Evolutionary conservation across 805 yeast genomes (phyloP).

Genomic region (Candida piceae): DNA sequence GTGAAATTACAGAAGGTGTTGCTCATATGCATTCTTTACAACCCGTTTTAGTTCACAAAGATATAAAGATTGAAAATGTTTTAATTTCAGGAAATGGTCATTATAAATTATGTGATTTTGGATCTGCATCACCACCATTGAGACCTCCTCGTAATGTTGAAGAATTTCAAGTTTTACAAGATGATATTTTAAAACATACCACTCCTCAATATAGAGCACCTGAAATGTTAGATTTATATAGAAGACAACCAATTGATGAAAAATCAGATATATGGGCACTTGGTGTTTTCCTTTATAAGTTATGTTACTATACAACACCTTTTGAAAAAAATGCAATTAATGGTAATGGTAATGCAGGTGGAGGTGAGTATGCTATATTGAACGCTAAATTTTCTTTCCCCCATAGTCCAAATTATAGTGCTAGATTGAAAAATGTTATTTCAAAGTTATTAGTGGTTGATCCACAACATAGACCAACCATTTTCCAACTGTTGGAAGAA

Average conservation of each 20-base stretch:
- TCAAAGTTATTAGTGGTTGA: constrained; percentile 56
- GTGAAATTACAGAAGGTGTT: constrained; percentile 66
- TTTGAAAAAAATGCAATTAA: constrained; percentile 50
- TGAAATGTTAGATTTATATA: constrained; percentile 72
- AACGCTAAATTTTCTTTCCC: constrained; percentile 51
- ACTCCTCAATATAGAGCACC: constrained; percentile 85
- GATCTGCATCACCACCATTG: constrained; percentile 64
- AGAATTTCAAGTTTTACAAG: constrained; percentile 54
- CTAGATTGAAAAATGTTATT: constrained; percentile 59
- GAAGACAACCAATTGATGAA: constrained; percentile 70
- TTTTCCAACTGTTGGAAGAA: constrained; percentile 65
- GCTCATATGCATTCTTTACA: constrained; percentile 69
- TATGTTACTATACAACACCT: constrained; percentile 80
- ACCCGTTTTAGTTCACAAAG: constrained; percentile 74
- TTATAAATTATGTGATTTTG: constrained; percentile 77
- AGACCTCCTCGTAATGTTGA: constrained; percentile 59
- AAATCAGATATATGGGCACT: constrained; percentile 85
- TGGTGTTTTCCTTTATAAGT: constrained; percentile 70
- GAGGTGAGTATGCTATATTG: constrained; percentile 59
- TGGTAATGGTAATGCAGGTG: constrained; percentile 31
- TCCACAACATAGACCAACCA: constrained; percentile 70
- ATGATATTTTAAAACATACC: constrained; percentile 72
- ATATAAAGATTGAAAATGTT: constrained; percentile 79
- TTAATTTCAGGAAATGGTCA: constrained; percentile 52
- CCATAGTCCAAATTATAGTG: constrained; percentile 51